phyloP scores from a whole-genome alignment of 2,329 filamentous ascomycete species.

The Diplodia sapinea region DNA sequence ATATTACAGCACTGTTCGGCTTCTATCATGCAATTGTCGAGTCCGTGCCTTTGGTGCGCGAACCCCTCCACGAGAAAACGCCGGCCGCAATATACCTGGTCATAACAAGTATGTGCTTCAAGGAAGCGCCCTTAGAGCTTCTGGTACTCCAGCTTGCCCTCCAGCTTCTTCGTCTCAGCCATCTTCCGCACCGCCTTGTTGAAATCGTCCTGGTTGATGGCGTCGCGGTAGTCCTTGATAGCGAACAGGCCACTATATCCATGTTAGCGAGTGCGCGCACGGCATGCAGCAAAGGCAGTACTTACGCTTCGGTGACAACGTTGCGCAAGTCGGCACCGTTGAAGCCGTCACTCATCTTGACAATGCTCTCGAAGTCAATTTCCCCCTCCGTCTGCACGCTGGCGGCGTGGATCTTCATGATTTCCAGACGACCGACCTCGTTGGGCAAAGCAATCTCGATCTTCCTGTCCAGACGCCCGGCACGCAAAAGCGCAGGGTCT shows the following conservation, averaged over 20 bases:
- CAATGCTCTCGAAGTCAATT: slow-evolving; percentile 97
- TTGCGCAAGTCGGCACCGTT: slow-evolving; percentile 98
- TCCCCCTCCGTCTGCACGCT: slow-evolving; percentile 90
- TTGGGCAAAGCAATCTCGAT: slow-evolving; percentile 98
- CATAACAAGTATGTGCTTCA: slow-evolving; percentile 14
- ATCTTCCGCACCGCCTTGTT: slow-evolving; percentile 99
- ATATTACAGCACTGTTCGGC: slow-evolving; percentile 22
- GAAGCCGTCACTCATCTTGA: slow-evolving; percentile 99
- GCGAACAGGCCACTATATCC: slow-evolving; percentile 82
- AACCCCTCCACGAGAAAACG: slow-evolving; percentile 16
- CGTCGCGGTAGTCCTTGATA: slow-evolving; percentile 96
- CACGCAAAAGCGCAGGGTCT: slow-evolving; percentile 88
- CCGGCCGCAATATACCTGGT: slow-evolving; percentile 16
- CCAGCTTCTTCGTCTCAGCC: slow-evolving; percentile 95
- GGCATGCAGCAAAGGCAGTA: slow-evolving; percentile 39
- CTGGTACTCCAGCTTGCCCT: slow-evolving; percentile 97
- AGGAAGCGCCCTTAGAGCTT: slow-evolving; percentile 70
- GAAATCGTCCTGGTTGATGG: slow-evolving; percentile 98
- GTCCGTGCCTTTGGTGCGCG: slow-evolving; percentile 23
- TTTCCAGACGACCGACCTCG: slow-evolving; percentile 93
- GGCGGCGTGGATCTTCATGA: slow-evolving; percentile 94
- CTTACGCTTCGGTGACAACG: slow-evolving; percentile 97
- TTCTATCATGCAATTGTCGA: slow-evolving; percentile 29
- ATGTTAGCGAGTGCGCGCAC: slow-evolving; percentile 36
- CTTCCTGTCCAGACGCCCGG: slow-evolving; percentile 93